phyloP scores from a whole-genome alignment of 2,329 filamentous ascomycete species.

The Lasiodiplodia sp. region DNA sequence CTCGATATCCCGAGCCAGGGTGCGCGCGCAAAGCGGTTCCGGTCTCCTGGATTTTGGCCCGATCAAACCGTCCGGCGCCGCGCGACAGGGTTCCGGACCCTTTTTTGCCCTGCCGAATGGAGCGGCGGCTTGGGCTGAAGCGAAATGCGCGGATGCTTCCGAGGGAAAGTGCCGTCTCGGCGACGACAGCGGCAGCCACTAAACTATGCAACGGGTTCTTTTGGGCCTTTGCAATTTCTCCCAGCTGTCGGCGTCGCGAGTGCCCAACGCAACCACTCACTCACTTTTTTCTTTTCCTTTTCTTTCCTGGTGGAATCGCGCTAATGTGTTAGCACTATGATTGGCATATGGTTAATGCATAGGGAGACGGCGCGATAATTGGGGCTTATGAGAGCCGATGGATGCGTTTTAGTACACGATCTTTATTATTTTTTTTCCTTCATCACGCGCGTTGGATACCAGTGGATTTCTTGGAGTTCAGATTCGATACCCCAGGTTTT shows the following conservation, averaged over 20 bases:
- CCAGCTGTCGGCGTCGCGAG: background rate
- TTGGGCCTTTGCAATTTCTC: background rate
- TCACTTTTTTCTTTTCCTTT: background rate
- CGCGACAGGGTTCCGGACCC: background rate
- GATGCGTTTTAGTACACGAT: too few species aligned
- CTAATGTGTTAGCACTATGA: background rate
- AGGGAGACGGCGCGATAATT: background rate
- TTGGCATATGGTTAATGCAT: background rate
- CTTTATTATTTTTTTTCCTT: background rate
- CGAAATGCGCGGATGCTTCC: background rate
- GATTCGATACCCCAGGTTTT: too few species aligned
- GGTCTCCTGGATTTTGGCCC: background rate
- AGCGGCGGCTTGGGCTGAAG: background rate
- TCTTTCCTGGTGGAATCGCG: background rate
- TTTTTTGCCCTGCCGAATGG: background rate
- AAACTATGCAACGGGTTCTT: background rate
- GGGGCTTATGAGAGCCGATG: background rate
- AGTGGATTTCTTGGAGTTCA: too few species aligned
- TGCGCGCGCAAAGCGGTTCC: background rate
- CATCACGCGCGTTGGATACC: too few species aligned
- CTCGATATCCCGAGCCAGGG: background rate
- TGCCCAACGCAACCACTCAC: too few species aligned
- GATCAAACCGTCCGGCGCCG: background rate
- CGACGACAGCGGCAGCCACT: background rate
- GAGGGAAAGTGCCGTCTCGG: slow-evolving; percentile 11